Percentiles rank a stretch among this genome's conserved stretches.
phyloP scores from a whole-genome alignment of 2,329 filamentous ascomycete species.

The Fusarium aywerte region DNA sequence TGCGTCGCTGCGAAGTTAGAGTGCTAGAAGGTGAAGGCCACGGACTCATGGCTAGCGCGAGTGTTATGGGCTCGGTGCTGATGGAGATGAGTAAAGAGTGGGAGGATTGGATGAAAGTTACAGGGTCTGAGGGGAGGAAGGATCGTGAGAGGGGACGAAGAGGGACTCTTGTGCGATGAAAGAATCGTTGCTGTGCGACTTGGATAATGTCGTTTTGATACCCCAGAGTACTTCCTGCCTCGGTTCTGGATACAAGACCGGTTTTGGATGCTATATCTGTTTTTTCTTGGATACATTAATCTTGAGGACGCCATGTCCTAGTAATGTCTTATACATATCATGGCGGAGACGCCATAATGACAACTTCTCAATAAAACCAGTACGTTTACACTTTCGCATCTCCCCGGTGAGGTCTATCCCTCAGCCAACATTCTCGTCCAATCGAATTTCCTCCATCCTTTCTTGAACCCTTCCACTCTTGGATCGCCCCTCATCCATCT shows the following conservation, averaged over 20 bases:
- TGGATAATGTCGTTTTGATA: slow-evolving; percentile 29
- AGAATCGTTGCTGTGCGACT: background rate
- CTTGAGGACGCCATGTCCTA: slow-evolving; percentile 28
- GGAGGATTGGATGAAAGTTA: slow-evolving; percentile 83
- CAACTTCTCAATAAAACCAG: background rate
- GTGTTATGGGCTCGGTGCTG: slow-evolving; percentile 92
- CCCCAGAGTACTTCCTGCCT: slow-evolving; percentile 18
- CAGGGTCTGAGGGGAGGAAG: slow-evolving; percentile 54
- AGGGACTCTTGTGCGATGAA: slow-evolving; percentile 39
- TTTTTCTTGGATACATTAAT: slow-evolving; percentile 42
- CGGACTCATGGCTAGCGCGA: slow-evolving; percentile 92
- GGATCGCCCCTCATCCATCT: slow-evolving; percentile 79
- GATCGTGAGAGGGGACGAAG: slow-evolving; percentile 50
- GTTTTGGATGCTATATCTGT: slow-evolving; percentile 9
- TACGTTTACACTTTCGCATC: background rate
- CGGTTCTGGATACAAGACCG: background rate
- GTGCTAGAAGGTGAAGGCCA: slow-evolving; percentile 93
- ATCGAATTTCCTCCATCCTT: slow-evolving; percentile 91
- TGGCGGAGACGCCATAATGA: slow-evolving; percentile 16
- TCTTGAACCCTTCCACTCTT: slow-evolving; percentile 80
- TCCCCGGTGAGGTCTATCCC: slow-evolving; percentile 5
- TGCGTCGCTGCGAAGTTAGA: slow-evolving; percentile 91
- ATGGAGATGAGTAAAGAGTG: slow-evolving; percentile 95
- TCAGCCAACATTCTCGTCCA: slow-evolving; percentile 74
- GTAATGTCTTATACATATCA: slow-evolving; percentile 42